These are phyloP conservation scores for Saccharomycopsis sp. DNA, from an alignment of 805 yeast genomes.

Conservation along the genomic window DNA sequence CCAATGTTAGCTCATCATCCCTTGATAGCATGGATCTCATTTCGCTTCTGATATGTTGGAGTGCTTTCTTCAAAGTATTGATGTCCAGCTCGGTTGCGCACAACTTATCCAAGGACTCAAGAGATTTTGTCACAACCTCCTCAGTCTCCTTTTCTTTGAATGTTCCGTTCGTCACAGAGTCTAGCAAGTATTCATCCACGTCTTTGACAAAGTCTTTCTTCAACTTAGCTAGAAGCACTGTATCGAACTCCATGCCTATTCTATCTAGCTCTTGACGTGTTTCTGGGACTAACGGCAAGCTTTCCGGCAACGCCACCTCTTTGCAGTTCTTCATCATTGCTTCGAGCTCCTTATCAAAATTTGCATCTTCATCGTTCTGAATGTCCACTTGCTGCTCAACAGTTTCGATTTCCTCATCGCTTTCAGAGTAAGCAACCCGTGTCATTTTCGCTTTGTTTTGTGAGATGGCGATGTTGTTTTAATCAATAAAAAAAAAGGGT, in stretches of 20 bases:
- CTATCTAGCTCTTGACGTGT: no score
- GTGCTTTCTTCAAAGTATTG: no score
- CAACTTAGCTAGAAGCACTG: slow-evolving; percentile 2
- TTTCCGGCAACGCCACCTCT: slow-evolving; percentile 7
- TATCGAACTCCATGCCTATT: no score
- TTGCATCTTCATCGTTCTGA: slow-evolving; percentile 1
- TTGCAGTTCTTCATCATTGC: neutral
- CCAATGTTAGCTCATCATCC: no score
- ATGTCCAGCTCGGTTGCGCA: neutral
- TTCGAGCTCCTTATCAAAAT: slow-evolving; percentile 8
- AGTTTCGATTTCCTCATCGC: no score
- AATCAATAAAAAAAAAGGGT: slow-evolving; percentile 1
- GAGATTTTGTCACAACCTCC: neutral
- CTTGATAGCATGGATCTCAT: no score
- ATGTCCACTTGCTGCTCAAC: neutral
- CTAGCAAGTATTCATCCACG: slow-evolving; percentile 9
- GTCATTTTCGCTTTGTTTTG: no score
- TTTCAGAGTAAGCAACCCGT: no score
- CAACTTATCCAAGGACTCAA: neutral
- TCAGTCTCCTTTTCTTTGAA: neutral
- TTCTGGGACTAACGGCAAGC: no score
- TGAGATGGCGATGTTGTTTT: no score
- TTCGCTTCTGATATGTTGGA: no score
- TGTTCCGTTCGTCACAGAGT: neutral
- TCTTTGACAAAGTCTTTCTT: slow-evolving; percentile 7